Conservation (phyloP, 1,139 yeast species). For the Hansenula sp. region DNA sequence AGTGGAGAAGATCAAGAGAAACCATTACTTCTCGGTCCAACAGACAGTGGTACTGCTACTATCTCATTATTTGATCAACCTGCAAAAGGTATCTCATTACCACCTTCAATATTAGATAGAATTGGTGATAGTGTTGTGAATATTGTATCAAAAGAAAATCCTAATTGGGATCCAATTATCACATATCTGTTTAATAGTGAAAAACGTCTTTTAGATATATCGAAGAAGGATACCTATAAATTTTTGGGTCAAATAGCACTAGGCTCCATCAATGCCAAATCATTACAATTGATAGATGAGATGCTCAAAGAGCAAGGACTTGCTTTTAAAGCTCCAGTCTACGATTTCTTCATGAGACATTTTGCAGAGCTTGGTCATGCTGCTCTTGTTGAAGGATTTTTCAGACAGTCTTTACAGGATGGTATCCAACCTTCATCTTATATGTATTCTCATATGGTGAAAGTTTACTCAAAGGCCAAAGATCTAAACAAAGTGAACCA, state of each 20-base stretch:
- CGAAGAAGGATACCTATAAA: conserved; percentile 32
- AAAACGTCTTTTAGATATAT: conserved; percentile 39
- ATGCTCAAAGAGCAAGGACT: conserved; percentile 34
- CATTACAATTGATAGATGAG: conserved; percentile 35
- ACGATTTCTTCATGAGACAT: conserved; percentile 42
- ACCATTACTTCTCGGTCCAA: background rate
- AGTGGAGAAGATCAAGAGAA: background rate
- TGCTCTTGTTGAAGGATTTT: conserved; percentile 26
- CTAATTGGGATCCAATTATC: conserved; percentile 55
- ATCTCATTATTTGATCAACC: conserved; percentile 18
- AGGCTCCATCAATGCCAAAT: conserved; percentile 27
- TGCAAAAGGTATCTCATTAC: conserved; percentile 31
- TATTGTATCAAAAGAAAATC: conserved; percentile 39
- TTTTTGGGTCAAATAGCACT: conserved; percentile 45
- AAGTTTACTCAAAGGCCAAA: conserved; percentile 27
- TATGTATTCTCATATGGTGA: conserved; percentile 42
- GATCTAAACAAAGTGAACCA: conserved; percentile 30
- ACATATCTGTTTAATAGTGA: conserved; percentile 33
- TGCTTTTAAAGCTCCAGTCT: conserved; percentile 31
- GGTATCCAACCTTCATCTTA: conserved; percentile 33
- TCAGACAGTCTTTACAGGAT: conserved; percentile 26
- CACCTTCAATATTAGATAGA: conserved; percentile 36
- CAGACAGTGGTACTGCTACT: background rate
- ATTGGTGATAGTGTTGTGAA: conserved; percentile 45
- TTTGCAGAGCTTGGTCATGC: conserved; percentile 24